Evolutionary conservation across 352 stramenopile genomes (phyloP), one percentile per base, ranked within the genome.

Genomic region (Phytophthora vignae): DNA sequence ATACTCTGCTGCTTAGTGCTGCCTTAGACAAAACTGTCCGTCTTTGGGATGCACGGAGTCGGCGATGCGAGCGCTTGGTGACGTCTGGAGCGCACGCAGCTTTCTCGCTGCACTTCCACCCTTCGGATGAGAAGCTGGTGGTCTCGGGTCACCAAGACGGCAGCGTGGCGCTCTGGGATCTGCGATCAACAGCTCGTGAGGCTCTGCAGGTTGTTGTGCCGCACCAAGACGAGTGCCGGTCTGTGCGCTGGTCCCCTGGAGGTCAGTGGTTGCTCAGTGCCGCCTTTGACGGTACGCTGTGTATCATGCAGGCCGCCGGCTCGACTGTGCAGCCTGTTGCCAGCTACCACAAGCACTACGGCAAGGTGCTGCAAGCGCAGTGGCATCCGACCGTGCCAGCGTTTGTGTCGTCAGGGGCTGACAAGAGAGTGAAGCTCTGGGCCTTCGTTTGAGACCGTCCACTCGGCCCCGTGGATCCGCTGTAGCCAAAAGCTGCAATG

Each of bases 341-440:
- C 12, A 79, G 79, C 21, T 93, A 83, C 58, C 74, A 82, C 29
- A 84, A 88, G 55, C 81, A 93, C 73, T 54, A 80, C 3, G 85
- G 84, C 56, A 94, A 92, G 60, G 77, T 94, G 21, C 63, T 95
- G 14, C 84, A 92, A 66, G 79, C 79, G 0, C 67, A 83, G 42
- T 96, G 88, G 88, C 83, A 92, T 53, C 74, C 85, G 7, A 81
- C 62, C 6, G 58, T 73, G 33, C 85, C 87, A 19, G 83, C 81
- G n/a, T 71, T 91, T n/a, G 69, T 90, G 19, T 90, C 85, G 0
- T 84, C 80, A 3, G 79, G 84, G 1, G 84, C 86, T 9, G 84
- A 93, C 54, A 91, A 93, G 55, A 58, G 79, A 48, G 79, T 93
- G 33, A 90, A 91, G 55, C 79, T 92, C 25, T 93, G 81, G 86